These are phyloP conservation scores for Hyaloscypha variabilis DNA, from an alignment of 495 filamentous ascomycete genomes.

Conservation along the genomic window DNA sequence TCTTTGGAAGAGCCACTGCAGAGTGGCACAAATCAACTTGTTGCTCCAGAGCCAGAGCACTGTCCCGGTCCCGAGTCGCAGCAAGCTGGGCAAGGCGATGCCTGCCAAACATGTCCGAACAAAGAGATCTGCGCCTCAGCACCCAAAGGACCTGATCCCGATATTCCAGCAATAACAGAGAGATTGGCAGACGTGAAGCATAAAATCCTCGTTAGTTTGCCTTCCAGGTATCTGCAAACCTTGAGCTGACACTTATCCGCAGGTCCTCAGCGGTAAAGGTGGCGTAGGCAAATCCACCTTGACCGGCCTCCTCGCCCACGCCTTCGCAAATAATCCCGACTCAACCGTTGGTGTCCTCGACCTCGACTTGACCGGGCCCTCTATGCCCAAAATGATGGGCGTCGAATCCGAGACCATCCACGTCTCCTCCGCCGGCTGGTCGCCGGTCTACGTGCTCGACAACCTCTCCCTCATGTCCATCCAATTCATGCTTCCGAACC, in stretches of 20 bases:
- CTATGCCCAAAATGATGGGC: constrained; percentile 97
- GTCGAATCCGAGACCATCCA: constrained; percentile 93
- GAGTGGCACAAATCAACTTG: constrained; percentile 72
- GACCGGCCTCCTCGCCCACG: constrained; percentile 81
- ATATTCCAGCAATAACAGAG: constrained; percentile 82
- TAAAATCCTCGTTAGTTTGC: constrained; percentile 58
- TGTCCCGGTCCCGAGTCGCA: constrained; percentile 93
- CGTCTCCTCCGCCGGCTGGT: constrained; percentile 78
- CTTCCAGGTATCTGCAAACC: background rate
- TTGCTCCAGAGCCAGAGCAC: constrained; percentile 95
- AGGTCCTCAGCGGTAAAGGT: constrained; percentile 68
- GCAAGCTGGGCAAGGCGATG: constrained; percentile 80
- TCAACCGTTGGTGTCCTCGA: constrained; percentile 91
- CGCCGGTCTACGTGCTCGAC: constrained; percentile 89
- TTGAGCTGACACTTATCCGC: constrained; percentile 67
- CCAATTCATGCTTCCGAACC: constrained; percentile 94
- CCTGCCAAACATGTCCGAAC: constrained; percentile 93
- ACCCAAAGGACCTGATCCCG: constrained; percentile 94
- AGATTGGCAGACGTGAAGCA: constrained; percentile 81
- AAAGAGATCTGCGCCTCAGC: constrained; percentile 92
- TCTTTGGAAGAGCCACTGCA: constrained; percentile 69
- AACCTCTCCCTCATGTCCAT: constrained; percentile 94
- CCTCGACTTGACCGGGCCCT: constrained; percentile 93
- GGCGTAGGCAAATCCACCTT: constrained; percentile 97
- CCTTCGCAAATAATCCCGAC: constrained; percentile 76